A percentile compares a stretch with the other conserved stretches of the same genome.
Conservation (phyloP, 2,329 filamentous ascomycete species). For the Cladophialophora bantiana region DNA sequence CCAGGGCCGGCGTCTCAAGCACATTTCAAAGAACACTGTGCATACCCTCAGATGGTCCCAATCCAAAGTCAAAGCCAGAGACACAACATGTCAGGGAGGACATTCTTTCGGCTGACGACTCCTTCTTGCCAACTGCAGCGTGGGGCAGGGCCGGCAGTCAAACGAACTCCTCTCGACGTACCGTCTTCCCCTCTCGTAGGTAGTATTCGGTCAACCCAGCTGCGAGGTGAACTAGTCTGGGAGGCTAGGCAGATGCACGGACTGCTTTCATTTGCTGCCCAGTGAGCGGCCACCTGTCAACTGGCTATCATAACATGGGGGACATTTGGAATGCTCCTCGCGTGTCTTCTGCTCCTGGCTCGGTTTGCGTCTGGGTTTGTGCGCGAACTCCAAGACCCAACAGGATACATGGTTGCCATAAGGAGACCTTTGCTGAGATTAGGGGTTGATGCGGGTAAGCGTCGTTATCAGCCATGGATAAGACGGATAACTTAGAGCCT, state of each 20-base stretch:
- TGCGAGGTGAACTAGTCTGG: background rate
- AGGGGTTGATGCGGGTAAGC: background rate
- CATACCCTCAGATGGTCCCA: background rate
- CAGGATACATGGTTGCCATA: background rate
- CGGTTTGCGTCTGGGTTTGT: background rate
- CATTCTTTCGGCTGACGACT: background rate
- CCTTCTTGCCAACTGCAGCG: background rate
- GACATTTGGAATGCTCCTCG: background rate
- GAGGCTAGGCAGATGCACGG: background rate
- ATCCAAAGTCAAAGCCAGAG: background rate
- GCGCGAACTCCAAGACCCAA: too few relatives aligned
- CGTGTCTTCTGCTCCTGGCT: background rate
- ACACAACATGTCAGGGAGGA: background rate
- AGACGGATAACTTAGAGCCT: too few relatives aligned
- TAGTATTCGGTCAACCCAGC: background rate
- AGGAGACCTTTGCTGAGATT: background rate
- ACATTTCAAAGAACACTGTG: background rate
- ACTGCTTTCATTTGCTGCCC: background rate
- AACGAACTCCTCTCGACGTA: background rate
- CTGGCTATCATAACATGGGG: background rate
- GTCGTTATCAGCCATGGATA: background rate
- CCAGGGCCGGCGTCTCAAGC: too few relatives aligned
- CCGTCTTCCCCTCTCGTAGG: conserved; percentile 1
- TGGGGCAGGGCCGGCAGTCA: background rate
- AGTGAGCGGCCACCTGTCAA: background rate